Evolutionary conservation across 805 yeast genomes (phyloP).

Genomic region (Kodamaea neixiangensis): DNA sequence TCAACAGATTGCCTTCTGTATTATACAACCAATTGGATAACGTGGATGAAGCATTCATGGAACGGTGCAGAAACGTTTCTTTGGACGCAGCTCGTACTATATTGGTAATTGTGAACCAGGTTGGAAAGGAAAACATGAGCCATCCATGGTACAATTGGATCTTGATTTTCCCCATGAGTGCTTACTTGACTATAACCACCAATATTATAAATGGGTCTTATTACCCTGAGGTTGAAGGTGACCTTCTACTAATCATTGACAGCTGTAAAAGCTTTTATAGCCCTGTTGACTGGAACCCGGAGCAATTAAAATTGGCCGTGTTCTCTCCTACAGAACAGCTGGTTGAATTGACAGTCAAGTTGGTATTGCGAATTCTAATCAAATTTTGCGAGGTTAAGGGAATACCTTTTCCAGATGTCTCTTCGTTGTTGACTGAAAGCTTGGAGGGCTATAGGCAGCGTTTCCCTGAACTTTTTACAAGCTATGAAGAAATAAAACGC

Average conservation of each 20-base stretch:
- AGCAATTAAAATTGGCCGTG: neutral
- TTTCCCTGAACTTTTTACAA: slow-evolving; percentile 14
- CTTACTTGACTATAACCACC: slow-evolving; percentile 22
- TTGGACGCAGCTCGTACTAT: slow-evolving; percentile 41
- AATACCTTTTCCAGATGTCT: neutral
- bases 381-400: slow-evolving; percentile 18
- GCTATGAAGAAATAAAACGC: neutral
- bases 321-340: slow-evolving; percentile 10
- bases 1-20: slow-evolving; percentile 37
- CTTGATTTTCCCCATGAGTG: slow-evolving; percentile 33
- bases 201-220: slow-evolving; percentile 29
- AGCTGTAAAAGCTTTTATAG: slow-evolving; percentile 20
- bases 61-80: slow-evolving; percentile 30
- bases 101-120: slow-evolving; percentile 24
- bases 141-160: slow-evolving; percentile 34
- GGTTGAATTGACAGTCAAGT: slow-evolving; percentile 19
- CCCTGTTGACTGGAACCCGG: slow-evolving; percentile 1
- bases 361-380: slow-evolving; percentile 20
- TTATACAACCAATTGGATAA: slow-evolving; percentile 14
- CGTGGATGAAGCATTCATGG: slow-evolving; percentile 17
- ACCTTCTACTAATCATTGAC: slow-evolving; percentile 32
- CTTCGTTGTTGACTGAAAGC: slow-evolving; percentile 12
- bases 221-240: slow-evolving; percentile 27
- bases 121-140: slow-evolving; percentile 22
- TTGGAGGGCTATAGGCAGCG: slow-evolving; percentile 15